These are phyloP conservation scores for Didymella glomerata DNA, from an alignment of 2,329 filamentous ascomycete genomes.

Conservation along the genomic window DNA sequence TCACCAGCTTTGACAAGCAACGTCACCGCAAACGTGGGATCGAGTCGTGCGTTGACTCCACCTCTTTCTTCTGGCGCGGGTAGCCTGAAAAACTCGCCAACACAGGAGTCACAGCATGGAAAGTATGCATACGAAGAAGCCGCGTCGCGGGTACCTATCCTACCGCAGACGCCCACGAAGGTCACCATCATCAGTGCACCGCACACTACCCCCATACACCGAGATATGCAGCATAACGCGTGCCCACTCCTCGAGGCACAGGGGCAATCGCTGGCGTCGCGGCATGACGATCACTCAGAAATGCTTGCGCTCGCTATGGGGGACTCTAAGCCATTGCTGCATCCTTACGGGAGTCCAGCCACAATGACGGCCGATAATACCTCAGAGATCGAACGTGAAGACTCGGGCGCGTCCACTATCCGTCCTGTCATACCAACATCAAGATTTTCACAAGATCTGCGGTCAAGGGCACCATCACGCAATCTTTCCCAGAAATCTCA, in stretches of 20 bases:
- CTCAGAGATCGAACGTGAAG: constrained; percentile 6
- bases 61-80: constrained; percentile 11
- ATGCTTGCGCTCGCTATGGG: constrained; percentile 5
- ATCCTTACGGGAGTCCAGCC: neutral
- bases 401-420: constrained; percentile 1
- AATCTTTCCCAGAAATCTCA: constrained; percentile 4
- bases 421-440: constrained; percentile 16
- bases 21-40: constrained; percentile 8
- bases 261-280: too few relatives aligned
- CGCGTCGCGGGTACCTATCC: neutral
- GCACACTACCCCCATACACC: neutral
- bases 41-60: constrained; percentile 9
- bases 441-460: constrained; percentile 5
- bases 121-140: neutral
- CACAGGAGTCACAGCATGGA: neutral
- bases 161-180: neutral
- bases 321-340: neutral
- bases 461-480: constrained; percentile 3
- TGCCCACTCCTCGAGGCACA: neutral
- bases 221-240: neutral
- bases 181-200: neutral
- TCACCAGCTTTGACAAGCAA: constrained; percentile 18
- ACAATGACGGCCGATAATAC: neutral
- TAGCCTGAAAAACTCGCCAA: constrained; percentile 3
- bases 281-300: neutral